A percentile compares a stretch with the other conserved stretches of the same genome.
Conservation (phyloP, 768 basidiomycete species). For the Suillus occidentalis region DNA sequence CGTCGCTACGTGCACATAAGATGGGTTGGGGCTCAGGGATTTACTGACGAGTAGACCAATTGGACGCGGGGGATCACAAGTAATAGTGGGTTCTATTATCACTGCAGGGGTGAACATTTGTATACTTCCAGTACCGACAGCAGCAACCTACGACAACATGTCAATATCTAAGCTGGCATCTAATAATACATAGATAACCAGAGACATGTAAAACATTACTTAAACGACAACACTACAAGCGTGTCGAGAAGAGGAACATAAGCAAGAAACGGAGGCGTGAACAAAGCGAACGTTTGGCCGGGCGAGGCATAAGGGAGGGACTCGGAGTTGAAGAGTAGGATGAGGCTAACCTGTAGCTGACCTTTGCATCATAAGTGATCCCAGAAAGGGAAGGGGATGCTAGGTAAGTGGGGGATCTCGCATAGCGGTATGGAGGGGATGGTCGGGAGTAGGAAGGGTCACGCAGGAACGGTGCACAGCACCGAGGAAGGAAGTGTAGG, state of each 20-base stretch:
- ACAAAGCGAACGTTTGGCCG: too few species aligned
- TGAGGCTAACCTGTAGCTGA: too few species aligned
- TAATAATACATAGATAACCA: neutral
- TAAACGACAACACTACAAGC: neutral
- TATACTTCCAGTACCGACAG: neutral
- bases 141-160: neutral
- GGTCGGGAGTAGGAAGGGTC: neutral
- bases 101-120: neutral
- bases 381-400: neutral
- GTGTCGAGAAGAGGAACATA: too few species aligned
- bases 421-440: neutral
- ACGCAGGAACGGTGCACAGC: neutral
- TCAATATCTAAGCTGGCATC: neutral
- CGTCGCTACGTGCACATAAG: neutral
- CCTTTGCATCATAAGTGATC: too few species aligned
- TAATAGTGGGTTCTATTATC: neutral
- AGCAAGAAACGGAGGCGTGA: too few species aligned
- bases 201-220: neutral
- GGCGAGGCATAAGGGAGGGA: too few species aligned
- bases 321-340: too few species aligned
- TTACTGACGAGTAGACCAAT: neutral
- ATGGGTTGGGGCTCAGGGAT: neutral
- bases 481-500: neutral
- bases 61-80: neutral
- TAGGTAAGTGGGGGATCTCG: neutral